Evolutionary conservation across 768 basidiomycete species (phyloP).

Genomic region (Glaciozyma antarctica): DNA sequence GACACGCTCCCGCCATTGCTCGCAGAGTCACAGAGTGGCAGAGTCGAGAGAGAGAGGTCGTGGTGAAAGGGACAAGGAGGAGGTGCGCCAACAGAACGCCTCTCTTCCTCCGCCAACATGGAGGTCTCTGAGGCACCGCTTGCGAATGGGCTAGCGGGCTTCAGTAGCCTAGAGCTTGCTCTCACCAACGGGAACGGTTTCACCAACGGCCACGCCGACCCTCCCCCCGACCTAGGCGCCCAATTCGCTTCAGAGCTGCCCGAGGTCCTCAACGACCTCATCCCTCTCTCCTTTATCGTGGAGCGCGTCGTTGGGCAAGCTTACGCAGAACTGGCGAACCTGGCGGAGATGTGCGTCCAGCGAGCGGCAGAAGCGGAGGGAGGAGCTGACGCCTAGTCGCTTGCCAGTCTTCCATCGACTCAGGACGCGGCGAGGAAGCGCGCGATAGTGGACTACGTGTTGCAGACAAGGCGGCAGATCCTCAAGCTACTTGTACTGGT

Average conservation of each 20-base stretch:
- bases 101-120: too few species aligned
- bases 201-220: background rate
- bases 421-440: constrained; percentile 56
- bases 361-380: background rate
- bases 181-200: too few species aligned
- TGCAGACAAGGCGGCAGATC: constrained; percentile 80
- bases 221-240: background rate
- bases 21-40: too few species aligned
- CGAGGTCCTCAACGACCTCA: constrained; percentile 60
- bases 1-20: background rate
- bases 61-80: too few species aligned
- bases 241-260: constrained; percentile 67
- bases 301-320: constrained; percentile 67
- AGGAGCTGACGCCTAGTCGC: too few species aligned
- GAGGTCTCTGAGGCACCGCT: too few species aligned
- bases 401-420: constrained; percentile 29
- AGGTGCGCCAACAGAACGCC: too few species aligned
- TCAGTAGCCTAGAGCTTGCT: too few species aligned
- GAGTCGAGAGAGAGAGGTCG: too few species aligned
- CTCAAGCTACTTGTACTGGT: constrained; percentile 77
- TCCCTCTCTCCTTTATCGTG: constrained; percentile 61
- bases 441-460: constrained; percentile 75
- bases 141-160: too few species aligned
- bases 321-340: constrained; percentile 70
- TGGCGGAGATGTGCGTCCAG: constrained; percentile 67